Evolutionary conservation across 805 yeast species (phyloP).

Genomic region (Yarrowia sp.): DNA sequence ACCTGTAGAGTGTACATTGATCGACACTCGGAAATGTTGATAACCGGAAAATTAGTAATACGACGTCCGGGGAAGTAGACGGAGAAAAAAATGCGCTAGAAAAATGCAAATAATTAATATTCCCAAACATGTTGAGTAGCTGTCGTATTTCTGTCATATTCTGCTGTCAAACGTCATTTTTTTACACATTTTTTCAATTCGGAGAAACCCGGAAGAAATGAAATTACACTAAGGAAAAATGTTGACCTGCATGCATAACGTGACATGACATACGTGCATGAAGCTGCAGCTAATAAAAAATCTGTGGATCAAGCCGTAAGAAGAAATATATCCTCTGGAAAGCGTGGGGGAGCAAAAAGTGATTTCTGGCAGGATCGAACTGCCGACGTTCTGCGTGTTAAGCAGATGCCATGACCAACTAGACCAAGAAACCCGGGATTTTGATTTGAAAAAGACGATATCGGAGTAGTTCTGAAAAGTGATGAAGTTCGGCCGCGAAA

Average conservation of each 20-base stretch:
- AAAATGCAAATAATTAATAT: too few species aligned
- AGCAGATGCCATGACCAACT: slow-evolving; percentile 99
- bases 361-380: slow-evolving; percentile 84
- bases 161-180: too few species aligned
- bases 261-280: background rate
- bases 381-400: slow-evolving; percentile 99
- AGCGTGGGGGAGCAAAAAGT: background rate
- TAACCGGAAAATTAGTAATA: background rate
- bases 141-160: too few species aligned
- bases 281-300: background rate
- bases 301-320: background rate
- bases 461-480: background rate
- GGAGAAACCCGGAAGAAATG: slow-evolving; percentile 44
- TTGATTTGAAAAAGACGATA: background rate
- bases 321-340: background rate
- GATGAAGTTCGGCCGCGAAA: too few species aligned
- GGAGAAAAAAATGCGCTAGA: too few species aligned
- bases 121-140: too few species aligned
- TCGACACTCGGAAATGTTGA: background rate
- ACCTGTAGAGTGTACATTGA: background rate
- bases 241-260: background rate
- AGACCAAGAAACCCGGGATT: slow-evolving; percentile 57
- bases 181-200: background rate
- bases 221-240: background rate
- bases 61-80: background rate